phyloP scores from a whole-genome alignment of 805 yeast genomes.

The Metschnikowia gelsemii region DNA sequence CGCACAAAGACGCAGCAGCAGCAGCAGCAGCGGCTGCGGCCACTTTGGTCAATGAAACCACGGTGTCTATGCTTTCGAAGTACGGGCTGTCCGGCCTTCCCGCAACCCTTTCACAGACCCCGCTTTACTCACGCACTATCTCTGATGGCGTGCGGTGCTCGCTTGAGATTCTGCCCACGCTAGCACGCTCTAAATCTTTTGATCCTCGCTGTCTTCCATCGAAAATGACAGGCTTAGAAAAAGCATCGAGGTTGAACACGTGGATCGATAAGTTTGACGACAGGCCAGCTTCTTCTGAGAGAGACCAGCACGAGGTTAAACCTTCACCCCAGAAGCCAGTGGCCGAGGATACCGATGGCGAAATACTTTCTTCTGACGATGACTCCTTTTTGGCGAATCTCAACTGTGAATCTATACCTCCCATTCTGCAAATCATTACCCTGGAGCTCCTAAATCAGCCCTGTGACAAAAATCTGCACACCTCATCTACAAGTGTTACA shows the following conservation, averaged over 20 bases:
- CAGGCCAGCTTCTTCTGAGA: too few species aligned
- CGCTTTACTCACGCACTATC: conserved; percentile 33
- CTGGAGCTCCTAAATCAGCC: not conserved
- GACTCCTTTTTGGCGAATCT: conserved; percentile 22
- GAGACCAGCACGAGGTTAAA: too few species aligned
- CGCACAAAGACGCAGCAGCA: too few species aligned
- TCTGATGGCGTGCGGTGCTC: conserved; percentile 28
- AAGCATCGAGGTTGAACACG: conserved; percentile 17
- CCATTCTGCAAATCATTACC: conserved; percentile 1
- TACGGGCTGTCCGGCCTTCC: conserved; percentile 43
- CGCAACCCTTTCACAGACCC: conserved; percentile 33
- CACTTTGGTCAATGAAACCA: conserved; percentile 31
- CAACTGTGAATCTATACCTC: conserved; percentile 12
- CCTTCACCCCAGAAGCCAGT: not conserved
- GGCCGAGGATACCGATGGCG: conserved; percentile 3
- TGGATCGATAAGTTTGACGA: conserved; percentile 36
- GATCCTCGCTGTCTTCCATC: conserved; percentile 20
- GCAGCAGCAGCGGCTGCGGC: too few species aligned
- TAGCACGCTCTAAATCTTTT: conserved; percentile 39
- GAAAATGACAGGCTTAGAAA: conserved; percentile 13
- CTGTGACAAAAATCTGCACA: not conserved
- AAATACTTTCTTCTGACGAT: conserved; percentile 27
- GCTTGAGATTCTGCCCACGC: conserved; percentile 30
- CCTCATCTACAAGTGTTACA: not conserved
- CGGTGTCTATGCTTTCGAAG: conserved; percentile 40